phyloP scores from a whole-genome alignment of 768 basidiomycete genomes.

The Tricholoma terreum region DNA sequence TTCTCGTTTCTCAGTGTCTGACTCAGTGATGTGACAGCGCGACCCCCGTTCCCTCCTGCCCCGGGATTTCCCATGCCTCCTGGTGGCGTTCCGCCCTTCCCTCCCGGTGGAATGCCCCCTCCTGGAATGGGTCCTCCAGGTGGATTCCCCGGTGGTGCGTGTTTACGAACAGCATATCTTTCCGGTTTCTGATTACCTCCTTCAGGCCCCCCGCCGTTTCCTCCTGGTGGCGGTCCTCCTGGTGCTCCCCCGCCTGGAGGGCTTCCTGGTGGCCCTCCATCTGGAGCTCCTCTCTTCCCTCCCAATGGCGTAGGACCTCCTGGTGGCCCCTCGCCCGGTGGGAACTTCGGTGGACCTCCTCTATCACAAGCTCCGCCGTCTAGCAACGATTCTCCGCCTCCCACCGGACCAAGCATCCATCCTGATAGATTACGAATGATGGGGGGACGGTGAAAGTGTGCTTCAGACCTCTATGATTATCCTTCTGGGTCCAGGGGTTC shows the following conservation, averaged over 20 bases:
- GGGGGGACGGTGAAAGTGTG: constrained; percentile 31
- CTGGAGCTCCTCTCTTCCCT: constrained; percentile 48
- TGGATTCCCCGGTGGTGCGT: constrained; percentile 43
- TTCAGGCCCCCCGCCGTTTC: constrained; percentile 45
- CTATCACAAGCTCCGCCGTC: constrained; percentile 28
- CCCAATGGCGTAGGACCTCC: constrained; percentile 33
- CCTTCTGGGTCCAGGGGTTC: background rate
- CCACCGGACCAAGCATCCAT: constrained; percentile 66
- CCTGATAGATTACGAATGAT: constrained; percentile 85
- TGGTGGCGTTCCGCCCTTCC: constrained; percentile 69
- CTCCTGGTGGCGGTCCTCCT: constrained; percentile 40
- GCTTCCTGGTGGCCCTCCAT: constrained; percentile 34
- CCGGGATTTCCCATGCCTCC: constrained; percentile 52
- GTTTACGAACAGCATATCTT: constrained; percentile 4
- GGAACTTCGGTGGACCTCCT: constrained; percentile 31
- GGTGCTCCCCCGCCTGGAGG: no score
- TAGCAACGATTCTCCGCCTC: constrained; percentile 20
- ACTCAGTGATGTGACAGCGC: constrained; percentile 35
- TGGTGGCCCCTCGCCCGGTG: constrained; percentile 19
- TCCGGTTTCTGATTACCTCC: constrained; percentile 4
- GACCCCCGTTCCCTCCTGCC: constrained; percentile 72
- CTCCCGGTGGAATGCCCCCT: constrained; percentile 54
- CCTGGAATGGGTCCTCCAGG: constrained; percentile 44
- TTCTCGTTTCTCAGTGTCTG: background rate
- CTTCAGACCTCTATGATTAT: background rate